These are phyloP conservation scores for Tolypocladium ovalisporum DNA, from an alignment of 2,329 filamentous ascomycete species.

Conservation along the genomic window DNA sequence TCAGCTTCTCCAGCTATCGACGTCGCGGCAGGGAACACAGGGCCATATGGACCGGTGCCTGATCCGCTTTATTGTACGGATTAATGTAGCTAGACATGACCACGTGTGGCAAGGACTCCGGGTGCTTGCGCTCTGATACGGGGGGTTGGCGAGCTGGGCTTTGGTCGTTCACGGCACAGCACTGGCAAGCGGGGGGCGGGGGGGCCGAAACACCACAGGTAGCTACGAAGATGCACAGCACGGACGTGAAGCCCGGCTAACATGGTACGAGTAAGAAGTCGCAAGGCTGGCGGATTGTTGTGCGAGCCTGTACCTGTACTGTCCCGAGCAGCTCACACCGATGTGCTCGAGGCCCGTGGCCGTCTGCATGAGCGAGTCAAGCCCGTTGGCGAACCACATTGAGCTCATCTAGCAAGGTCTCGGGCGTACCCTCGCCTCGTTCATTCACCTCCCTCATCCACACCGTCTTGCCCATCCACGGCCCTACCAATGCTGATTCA, in stretches of 20 bases:
- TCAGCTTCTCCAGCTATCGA: not conserved
- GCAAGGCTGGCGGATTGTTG: too few species aligned
- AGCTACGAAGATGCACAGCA: not conserved
- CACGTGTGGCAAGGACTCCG: not conserved
- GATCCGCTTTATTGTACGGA: too few species aligned
- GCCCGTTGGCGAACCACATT: not conserved
- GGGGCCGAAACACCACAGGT: too few species aligned
- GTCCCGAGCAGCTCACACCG: not conserved
- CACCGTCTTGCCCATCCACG: not conserved
- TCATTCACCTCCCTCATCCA: not conserved
- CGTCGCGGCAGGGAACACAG: not conserved
- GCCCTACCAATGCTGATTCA: not conserved
- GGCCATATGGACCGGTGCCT: too few species aligned
- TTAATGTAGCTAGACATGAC: not conserved
- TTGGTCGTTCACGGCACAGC: too few species aligned
- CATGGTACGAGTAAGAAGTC: too few species aligned
- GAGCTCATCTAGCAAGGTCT: not conserved
- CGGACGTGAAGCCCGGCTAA: not conserved
- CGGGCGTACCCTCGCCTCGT: not conserved
- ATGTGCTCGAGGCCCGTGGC: not conserved
- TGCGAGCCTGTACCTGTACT: not conserved
- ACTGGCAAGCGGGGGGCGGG: too few species aligned
- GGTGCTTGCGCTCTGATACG: not conserved
- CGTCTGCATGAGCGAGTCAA: not conserved
- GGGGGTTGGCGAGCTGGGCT: not conserved